These are phyloP conservation scores for Cutaneotrichosporon curvatum DNA, from an alignment of 1,284 basidiomycete genomes.

Conservation along the genomic window DNA sequence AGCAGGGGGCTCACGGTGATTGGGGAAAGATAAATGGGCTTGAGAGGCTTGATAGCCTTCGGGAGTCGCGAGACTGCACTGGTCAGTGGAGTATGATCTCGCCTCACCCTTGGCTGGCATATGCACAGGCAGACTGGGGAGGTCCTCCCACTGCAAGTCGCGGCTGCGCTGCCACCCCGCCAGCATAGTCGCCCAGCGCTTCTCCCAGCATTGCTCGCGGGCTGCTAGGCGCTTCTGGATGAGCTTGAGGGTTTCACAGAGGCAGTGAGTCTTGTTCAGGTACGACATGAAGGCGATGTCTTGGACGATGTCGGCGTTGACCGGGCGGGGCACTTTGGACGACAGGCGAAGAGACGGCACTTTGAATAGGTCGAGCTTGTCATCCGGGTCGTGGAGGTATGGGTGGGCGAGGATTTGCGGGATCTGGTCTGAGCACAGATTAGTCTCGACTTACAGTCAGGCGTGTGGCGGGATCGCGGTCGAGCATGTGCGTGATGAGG, in stretches of 20 bases:
- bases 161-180: conserved; percentile 22
- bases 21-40: conserved; percentile 6
- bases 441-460: conserved; percentile 28
- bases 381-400: conserved; percentile 18
- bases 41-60: neutral
- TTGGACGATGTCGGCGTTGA: conserved; percentile 22
- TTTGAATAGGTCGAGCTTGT: conserved; percentile 1
- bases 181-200: conserved; percentile 36
- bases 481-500: conserved; percentile 35
- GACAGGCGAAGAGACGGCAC: conserved; percentile 18
- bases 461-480: conserved; percentile 24
- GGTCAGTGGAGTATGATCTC: no score
- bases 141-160: conserved; percentile 35
- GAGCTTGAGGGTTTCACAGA: conserved; percentile 27
- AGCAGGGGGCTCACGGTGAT: neutral
- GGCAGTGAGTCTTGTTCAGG: conserved; percentile 19
- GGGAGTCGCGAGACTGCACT: neutral
- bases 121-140: neutral
- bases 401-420: conserved; percentile 35
- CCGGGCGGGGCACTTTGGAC: conserved; percentile 11
- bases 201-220: conserved; percentile 36
- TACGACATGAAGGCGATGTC: conserved; percentile 41
- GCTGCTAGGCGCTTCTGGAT: conserved; percentile 25
- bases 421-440: conserved; percentile 23
- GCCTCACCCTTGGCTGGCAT: neutral